These are phyloP conservation scores for Cymbopogon citratus DNA, from an alignment of 176 grass and related monocot genomes.

Conservation along the genomic window DNA sequence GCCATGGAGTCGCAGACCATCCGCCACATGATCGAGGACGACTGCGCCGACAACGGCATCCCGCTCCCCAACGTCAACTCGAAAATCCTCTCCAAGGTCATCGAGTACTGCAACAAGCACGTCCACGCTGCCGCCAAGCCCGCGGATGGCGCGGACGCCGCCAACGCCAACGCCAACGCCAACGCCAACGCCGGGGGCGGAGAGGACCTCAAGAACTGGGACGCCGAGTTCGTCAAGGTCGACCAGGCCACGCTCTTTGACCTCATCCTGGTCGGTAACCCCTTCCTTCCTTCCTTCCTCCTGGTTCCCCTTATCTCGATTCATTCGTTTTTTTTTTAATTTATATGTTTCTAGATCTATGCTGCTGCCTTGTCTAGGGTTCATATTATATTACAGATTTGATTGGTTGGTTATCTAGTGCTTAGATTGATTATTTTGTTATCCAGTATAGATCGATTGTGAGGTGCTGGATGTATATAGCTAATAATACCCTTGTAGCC, in stretches of 20 bases:
- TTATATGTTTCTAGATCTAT: neutral
- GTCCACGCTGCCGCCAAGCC: neutral
- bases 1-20: constrained; percentile 43
- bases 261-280: constrained; percentile 37
- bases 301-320: neutral
- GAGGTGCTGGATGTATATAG: neutral
- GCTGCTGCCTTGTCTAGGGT: neutral
- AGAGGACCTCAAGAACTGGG: constrained; percentile 52
- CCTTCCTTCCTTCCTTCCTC: neutral
- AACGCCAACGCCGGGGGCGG: neutral
- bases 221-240: constrained; percentile 69
- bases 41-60: constrained; percentile 44
- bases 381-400: neutral
- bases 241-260: constrained; percentile 72
- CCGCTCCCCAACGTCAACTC: constrained; percentile 44
- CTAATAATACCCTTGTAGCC: no score
- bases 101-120: constrained; percentile 67
- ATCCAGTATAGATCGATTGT: neutral
- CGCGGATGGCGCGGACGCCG: neutral
- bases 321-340: neutral
- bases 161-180: neutral
- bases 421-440: neutral
- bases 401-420: neutral
- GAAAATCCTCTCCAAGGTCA: constrained; percentile 52
- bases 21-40: constrained; percentile 61